Evolutionary conservation across 73 alveolate species (phyloP).

Genomic region (Urostyla sp.): DNA sequence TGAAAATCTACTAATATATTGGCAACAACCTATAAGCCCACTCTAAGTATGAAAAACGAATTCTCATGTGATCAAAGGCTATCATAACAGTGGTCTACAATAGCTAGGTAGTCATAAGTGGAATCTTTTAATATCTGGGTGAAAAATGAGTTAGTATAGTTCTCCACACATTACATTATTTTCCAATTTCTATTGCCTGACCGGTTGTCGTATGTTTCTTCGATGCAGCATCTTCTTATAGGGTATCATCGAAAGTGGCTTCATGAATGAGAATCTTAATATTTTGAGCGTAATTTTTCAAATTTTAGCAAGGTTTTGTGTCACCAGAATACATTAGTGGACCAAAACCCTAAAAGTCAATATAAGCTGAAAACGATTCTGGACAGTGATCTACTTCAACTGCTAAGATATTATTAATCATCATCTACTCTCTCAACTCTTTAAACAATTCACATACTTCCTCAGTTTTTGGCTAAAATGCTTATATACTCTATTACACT

Average conservation of each 20-base stretch:
- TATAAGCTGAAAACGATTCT: conserved; percentile 87
- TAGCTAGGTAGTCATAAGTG: conserved; percentile 54
- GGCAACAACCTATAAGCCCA: conserved; percentile 49
- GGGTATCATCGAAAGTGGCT: conserved; percentile 95
- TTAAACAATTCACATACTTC: conserved; percentile 17
- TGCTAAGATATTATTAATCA: conserved; percentile 65
- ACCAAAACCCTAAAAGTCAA: conserved; percentile 80
- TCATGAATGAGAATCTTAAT: conserved; percentile 96
- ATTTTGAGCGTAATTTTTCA: conserved; percentile 83
- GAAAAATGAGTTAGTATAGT: conserved; percentile 96
- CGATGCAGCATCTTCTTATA: conserved; percentile 84
- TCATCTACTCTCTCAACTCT: conserved; percentile 36
- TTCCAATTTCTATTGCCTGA: conserved; percentile 93
- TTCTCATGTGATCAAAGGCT: conserved; percentile 73
- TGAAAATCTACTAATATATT: conserved; percentile 23
- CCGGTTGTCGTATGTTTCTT: conserved; percentile 95
- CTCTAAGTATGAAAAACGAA: conserved; percentile 53
- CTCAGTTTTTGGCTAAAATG: neutral
- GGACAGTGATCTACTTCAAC: conserved; percentile 93
- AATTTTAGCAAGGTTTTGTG: conserved; percentile 91
- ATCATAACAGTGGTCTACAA: conserved; percentile 51
- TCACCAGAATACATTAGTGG: conserved; percentile 94
- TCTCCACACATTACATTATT: conserved; percentile 78
- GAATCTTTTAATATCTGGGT: conserved; percentile 87
- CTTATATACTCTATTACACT: neutral